These are phyloP conservation scores for Cryptococcus sp. DNA, from an alignment of 1,284 basidiomycete genomes.

Conservation along the genomic window DNA sequence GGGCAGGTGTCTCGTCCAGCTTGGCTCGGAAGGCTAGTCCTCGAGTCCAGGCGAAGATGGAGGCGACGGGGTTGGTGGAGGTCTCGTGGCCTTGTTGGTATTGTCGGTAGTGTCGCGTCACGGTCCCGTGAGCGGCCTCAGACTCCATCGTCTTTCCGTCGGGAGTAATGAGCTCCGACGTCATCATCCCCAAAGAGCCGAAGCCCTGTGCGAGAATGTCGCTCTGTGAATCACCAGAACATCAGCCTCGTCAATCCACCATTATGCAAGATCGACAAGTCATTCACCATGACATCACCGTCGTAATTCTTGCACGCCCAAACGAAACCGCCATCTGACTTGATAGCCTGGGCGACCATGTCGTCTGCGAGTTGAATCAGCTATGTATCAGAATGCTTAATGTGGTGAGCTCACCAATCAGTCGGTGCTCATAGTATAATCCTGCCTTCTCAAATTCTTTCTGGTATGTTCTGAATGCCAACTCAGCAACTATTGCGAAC, in stretches of 20 bases:
- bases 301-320: constrained; percentile 99
- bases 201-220: constrained; percentile 89
- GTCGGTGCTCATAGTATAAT: constrained; percentile 95
- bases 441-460: constrained; percentile 74
- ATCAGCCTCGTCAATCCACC: constrained; percentile 6
- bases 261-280: background rate
- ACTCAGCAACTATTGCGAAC: background rate
- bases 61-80: constrained; percentile 96
- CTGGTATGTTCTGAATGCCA: constrained; percentile 68
- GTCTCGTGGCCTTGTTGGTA: constrained; percentile 95
- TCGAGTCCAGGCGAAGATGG: constrained; percentile 98
- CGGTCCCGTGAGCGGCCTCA: constrained; percentile 86
- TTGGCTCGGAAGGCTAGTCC: constrained; percentile 92
- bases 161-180: constrained; percentile 92
- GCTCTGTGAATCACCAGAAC: constrained; percentile 57
- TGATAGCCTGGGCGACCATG: constrained; percentile 97
- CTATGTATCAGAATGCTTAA: background rate
- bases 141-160: constrained; percentile 88
- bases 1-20: constrained; percentile 78
- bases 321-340: constrained; percentile 93
- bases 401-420: constrained; percentile 56
- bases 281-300: constrained; percentile 71
- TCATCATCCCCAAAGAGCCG: constrained; percentile 97
- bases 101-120: constrained; percentile 95
- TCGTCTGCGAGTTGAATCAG: constrained; percentile 63